These are phyloP conservation scores for Fraxinus ornus DNA, from an alignment of 305 asterid species.

Conservation along the genomic window DNA sequence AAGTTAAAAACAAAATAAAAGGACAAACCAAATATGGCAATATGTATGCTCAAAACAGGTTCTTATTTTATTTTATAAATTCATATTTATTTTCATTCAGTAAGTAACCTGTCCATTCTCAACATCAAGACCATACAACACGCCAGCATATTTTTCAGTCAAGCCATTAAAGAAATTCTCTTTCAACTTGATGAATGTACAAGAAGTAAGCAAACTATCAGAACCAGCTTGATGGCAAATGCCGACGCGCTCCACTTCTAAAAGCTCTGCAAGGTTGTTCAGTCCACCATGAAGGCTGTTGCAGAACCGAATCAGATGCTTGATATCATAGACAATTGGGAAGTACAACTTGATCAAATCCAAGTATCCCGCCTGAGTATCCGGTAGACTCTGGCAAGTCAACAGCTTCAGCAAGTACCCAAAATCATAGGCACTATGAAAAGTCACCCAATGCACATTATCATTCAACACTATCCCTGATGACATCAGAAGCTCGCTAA, in stretches of 20 bases:
- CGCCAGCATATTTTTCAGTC: constrained; percentile 36
- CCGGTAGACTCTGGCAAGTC: constrained; percentile 36
- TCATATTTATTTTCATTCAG: constrained; percentile 15
- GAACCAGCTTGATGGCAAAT: constrained; percentile 45
- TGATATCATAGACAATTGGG: constrained; percentile 34
- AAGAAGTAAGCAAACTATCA: constrained; percentile 38
- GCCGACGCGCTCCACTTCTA: constrained; percentile 34
- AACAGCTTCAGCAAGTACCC: constrained; percentile 35
- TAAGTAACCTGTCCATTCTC: constrained; percentile 20
- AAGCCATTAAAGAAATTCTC: constrained; percentile 28
- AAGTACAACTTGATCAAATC: constrained; percentile 29
- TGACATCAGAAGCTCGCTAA: constrained; percentile 39
- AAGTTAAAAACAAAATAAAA: no score
- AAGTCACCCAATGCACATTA: constrained; percentile 32
- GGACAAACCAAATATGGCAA: neutral
- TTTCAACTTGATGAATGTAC: constrained; percentile 40
- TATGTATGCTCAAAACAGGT: constrained; percentile 4
- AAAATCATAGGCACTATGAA: constrained; percentile 35
- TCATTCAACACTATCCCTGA: constrained; percentile 42
- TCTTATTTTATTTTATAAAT: constrained; percentile 14
- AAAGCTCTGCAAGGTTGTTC: constrained; percentile 32
- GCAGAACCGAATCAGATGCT: constrained; percentile 37
- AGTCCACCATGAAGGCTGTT: constrained; percentile 37
- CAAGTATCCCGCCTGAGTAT: constrained; percentile 30
- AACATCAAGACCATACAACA: constrained; percentile 34